Evolutionary conservation across 129 eudicot species (phyloP), one percentile per base, ranked within the genome.

Genomic region (Chrysanthemum makinoi): DNA sequence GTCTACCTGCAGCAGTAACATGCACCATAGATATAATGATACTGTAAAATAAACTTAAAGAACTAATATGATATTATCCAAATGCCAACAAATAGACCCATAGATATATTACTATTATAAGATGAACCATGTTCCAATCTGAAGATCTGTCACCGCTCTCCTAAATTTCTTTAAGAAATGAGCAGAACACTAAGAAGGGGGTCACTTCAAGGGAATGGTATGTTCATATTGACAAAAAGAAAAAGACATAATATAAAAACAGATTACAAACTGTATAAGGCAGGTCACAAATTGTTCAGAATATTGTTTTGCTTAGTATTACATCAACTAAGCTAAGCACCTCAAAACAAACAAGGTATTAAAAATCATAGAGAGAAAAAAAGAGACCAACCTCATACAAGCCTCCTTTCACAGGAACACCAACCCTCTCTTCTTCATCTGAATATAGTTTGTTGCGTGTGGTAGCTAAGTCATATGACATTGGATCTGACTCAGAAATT

Each of bases 381-480:
- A 74, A 72, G 80, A 63, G 73, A 73, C 39, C 48, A 63, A 89
- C 98, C 99, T 95, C 99, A 81, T 95, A 90, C 68, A 95, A 77
- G 59, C 99, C 99, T 72, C 99, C 99, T 83, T 95, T 95, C 48
- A 95, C 99, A 65, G 99, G 97, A 57, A 95, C 99, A 59, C 99
- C 99, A 62, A 95, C 96, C 81, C 99, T 84, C 80, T 95, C 99
- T 83, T 95, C 97, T 76, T 87, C 99, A 68, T 61, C 61, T 67
- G 74, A 71, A 61, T 65, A 81, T 26, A 79, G 75, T 62, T 80
- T 61, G 75, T 69, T 47, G 74, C 77, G 66, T 63, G 68, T 48
- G 71, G 49, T 77, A 43, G 83, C 89, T 66, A 44, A 49, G 39
- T 85, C 77, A n/a, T 66, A 68, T 64, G 78, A 61, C 46, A 59